Evolutionary conservation across 306 rosid species (phyloP).

Genomic region (Castanea sativa): DNA sequence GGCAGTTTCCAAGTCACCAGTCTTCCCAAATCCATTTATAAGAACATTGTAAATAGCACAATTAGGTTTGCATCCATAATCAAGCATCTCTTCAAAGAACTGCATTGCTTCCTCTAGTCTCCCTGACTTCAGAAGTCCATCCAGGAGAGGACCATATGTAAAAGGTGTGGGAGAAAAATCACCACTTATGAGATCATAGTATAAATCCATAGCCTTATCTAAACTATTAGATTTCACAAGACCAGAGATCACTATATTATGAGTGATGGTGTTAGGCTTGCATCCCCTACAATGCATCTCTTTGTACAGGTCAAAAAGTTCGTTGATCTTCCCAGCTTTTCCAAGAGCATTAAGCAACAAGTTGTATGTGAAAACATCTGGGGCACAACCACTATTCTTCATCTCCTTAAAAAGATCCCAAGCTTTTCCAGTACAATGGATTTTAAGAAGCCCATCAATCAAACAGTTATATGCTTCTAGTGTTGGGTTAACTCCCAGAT

Average conservation of each 20-base stretch:
- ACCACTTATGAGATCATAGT: constrained; percentile 72
- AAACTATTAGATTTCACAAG: constrained; percentile 61
- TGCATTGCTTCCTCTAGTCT: constrained; percentile 75
- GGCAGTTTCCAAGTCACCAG: constrained; percentile 64
- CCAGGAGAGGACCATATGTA: constrained; percentile 88
- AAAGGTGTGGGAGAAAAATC: constrained; percentile 88
- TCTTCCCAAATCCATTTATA: constrained; percentile 85
- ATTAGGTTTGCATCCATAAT: constrained; percentile 75
- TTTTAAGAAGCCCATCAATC: constrained; percentile 72
- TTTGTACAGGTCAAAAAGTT: constrained; percentile 61
- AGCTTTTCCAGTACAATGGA: constrained; percentile 44
- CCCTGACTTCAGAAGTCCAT: constrained; percentile 77
- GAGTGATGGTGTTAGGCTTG: constrained; percentile 73
- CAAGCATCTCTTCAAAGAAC: constrained; percentile 77
- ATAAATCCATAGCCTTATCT: constrained; percentile 64
- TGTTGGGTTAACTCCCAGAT: constrained; percentile 60
- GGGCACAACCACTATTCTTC: constrained; percentile 65
- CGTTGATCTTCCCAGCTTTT: constrained; percentile 65
- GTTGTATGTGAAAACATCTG: constrained; percentile 86
- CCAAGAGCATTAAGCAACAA: constrained; percentile 75
- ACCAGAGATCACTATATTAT: constrained; percentile 75
- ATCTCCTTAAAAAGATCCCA: constrained; percentile 72
- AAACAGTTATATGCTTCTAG: constrained; percentile 71
- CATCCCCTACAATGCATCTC: constrained; percentile 75
- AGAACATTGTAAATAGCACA: constrained; percentile 81